phyloP scores from a whole-genome alignment of 2,329 filamentous ascomycete genomes.

The Monosporascus sp. region DNA sequence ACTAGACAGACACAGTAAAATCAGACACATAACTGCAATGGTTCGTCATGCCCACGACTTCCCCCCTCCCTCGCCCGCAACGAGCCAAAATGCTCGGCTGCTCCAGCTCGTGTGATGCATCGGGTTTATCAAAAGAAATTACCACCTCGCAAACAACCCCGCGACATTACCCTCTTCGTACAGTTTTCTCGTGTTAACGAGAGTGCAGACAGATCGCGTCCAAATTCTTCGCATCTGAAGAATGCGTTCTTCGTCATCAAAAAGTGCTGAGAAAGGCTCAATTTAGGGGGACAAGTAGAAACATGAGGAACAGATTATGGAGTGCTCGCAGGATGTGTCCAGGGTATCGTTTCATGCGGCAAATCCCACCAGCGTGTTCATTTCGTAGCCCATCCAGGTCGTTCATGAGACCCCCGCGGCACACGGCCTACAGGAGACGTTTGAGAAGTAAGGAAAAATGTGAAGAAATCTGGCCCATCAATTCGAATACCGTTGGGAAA shows the following conservation, averaged over 20 bases:
- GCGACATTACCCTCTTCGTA: no score
- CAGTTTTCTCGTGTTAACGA: background rate
- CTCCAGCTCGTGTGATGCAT: no score
- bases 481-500: slow-evolving; percentile 6
- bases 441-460: background rate
- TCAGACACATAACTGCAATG: no score
- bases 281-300: background rate
- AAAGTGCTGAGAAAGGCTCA: background rate
- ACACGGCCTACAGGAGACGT: background rate
- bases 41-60: no score
- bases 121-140: no score
- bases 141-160: no score
- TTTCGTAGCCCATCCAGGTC: slow-evolving; percentile 24
- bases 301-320: no score
- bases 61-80: no score
- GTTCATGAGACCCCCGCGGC: slow-evolving; percentile 13
- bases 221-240: background rate
- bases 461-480: slow-evolving; percentile 8
- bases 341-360: no score
- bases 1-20: no score
- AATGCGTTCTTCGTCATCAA: background rate
- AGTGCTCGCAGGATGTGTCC: no score
- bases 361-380: slow-evolving; percentile 9
- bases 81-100: no score
- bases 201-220: background rate